These are phyloP conservation scores for Erythrophleum fordii DNA, from an alignment of 306 rosid species.

Conservation along the genomic window DNA sequence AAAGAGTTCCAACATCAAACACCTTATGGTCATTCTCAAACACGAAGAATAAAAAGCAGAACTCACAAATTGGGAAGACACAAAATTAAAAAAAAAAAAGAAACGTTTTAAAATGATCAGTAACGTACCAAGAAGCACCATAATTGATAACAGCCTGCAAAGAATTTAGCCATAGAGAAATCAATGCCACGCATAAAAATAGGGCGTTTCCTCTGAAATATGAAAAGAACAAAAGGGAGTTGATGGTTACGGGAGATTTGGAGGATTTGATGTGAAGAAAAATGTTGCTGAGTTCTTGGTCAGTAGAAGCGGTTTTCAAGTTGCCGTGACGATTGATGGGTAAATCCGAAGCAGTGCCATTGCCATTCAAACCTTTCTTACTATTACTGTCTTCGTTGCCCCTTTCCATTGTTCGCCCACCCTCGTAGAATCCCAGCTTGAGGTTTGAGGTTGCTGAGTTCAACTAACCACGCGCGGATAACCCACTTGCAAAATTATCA, in stretches of 20 bases:
- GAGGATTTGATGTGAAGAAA: conserved; percentile 74
- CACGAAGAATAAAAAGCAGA: not conserved
- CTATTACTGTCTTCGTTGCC: conserved; percentile 33
- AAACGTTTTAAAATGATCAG: not conserved
- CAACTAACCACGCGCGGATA: too few species aligned
- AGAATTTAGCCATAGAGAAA: conserved; percentile 16
- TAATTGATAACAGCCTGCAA: conserved; percentile 91
- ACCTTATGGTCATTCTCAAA: conserved; percentile 41
- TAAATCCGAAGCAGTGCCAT: conserved; percentile 50
- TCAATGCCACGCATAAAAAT: not conserved
- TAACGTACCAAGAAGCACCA: conserved; percentile 84
- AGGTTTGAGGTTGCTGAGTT: too few species aligned
- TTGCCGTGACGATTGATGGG: conserved; percentile 58
- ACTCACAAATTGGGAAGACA: not conserved
- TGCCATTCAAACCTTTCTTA: conserved; percentile 46
- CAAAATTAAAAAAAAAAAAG: not conserved
- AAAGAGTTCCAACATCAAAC: conserved; percentile 43
- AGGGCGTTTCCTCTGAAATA: not conserved
- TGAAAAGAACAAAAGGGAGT: not conserved
- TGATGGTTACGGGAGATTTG: conserved; percentile 65
- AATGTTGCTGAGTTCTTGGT: conserved; percentile 55
- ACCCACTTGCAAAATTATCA: too few species aligned
- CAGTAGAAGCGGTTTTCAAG: conserved; percentile 68
- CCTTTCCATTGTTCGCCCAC: conserved; percentile 23
- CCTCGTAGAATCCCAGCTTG: too few species aligned